Conservation (phyloP, 768 basidiomycete genomes). For the Hirschioporus abietinus region DNA sequence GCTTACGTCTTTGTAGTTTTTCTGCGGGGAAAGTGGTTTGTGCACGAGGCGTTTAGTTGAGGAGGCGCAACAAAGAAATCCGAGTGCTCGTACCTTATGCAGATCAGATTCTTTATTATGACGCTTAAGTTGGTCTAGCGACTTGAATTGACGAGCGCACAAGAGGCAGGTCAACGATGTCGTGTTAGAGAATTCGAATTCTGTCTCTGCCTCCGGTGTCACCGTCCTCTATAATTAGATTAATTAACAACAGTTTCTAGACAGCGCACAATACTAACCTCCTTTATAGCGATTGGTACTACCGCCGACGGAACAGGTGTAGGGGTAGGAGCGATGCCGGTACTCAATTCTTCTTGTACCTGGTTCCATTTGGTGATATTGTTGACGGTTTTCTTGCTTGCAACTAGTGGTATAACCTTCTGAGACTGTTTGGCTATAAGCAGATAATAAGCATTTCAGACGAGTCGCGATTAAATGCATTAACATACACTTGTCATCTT, state of each 20-base stretch:
- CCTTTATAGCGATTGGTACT: constrained; percentile 13
- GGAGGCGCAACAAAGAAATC: constrained; percentile 25
- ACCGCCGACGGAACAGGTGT: constrained; percentile 13
- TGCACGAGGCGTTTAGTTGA: constrained; percentile 2
- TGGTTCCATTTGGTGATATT: constrained; percentile 98
- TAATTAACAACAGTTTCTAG: neutral
- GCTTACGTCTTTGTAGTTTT: constrained; percentile 73
- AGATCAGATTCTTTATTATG: constrained; percentile 93
- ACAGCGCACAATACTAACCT: neutral
- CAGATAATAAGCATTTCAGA: constrained; percentile 19
- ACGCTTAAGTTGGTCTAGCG: constrained; percentile 74
- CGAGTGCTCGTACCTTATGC: constrained; percentile 95
- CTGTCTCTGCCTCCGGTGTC: constrained; percentile 42
- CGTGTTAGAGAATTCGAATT: constrained; percentile 82
- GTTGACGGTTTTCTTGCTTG: constrained; percentile 83
- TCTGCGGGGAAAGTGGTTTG: constrained; percentile 41
- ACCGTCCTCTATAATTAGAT: constrained; percentile 17
- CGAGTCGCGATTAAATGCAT: constrained; percentile 19
- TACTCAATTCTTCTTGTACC: constrained; percentile 82
- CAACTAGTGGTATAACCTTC: constrained; percentile 76
- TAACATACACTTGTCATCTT: constrained; percentile 48
- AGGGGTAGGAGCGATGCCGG: constrained; percentile 28
- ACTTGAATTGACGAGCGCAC: constrained; percentile 92
- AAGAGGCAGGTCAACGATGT: constrained; percentile 76
- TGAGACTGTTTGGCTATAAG: constrained; percentile 46